phyloP scores from a whole-genome alignment of 495 filamentous ascomycete genomes.

The Rostrohypoxylon terebratum region DNA sequence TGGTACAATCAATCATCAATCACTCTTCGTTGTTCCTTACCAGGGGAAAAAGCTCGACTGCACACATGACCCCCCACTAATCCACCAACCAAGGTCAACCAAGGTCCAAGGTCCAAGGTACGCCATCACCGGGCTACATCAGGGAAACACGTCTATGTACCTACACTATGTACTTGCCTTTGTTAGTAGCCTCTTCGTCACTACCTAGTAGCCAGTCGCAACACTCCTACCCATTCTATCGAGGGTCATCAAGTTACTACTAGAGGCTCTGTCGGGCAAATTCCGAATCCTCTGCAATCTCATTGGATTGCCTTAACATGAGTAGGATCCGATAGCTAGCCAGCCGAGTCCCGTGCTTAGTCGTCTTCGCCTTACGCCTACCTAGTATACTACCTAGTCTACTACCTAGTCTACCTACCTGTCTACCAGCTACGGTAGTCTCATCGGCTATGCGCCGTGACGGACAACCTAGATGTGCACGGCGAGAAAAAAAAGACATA shows the following conservation, averaged over 20 bases:
- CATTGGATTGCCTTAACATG: conserved; percentile 31
- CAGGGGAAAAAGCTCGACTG: conserved; percentile 29
- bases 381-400: background rate
- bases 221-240: conserved; percentile 18
- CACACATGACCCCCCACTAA: conserved; percentile 36
- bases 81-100: background rate
- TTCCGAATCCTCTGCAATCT: conserved; percentile 18
- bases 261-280: conserved; percentile 39
- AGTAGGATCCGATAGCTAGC: conserved; percentile 35
- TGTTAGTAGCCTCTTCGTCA: conserved; percentile 32
- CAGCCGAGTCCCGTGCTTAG: conserved; percentile 36
- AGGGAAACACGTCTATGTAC: conserved; percentile 7
- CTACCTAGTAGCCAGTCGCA: conserved; percentile 15
- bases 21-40: conserved; percentile 24
- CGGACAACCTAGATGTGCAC: conserved; percentile 15
- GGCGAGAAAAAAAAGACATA: background rate
- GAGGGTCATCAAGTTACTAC: background rate
- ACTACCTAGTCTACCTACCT: background rate
- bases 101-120: background rate
- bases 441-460: conserved; percentile 31
- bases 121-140: background rate
- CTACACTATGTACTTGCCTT: conserved; percentile 5
- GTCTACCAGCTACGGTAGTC: background rate
- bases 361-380: conserved; percentile 28
- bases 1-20: conserved; percentile 42